Evolutionary conservation across 1,139 yeast species (phyloP).

Genomic region (Taiozyma onychis): DNA sequence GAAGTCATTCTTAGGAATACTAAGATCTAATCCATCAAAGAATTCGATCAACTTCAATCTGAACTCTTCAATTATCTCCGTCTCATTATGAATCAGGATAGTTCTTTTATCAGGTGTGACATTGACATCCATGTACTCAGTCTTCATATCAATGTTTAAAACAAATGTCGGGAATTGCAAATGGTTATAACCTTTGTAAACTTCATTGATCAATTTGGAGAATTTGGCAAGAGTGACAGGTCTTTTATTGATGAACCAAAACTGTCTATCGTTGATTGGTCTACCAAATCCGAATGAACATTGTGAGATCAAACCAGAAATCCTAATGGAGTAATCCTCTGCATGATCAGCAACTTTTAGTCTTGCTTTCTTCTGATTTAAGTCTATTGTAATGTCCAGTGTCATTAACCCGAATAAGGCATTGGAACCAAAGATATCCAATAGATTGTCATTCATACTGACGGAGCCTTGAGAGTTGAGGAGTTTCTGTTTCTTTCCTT

Average conservation of each 20-base stretch:
- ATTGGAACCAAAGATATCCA: conserved; percentile 65
- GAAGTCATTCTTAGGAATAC: conserved; percentile 16
- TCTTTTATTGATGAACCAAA: conserved; percentile 63
- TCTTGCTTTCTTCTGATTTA: conserved; percentile 17
- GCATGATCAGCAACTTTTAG: conserved; percentile 3
- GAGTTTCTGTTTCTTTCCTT: conserved; percentile 45
- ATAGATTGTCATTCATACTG: conserved; percentile 47
- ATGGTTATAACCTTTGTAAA: conserved; percentile 64
- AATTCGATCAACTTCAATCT: conserved; percentile 35
- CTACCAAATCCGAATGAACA: conserved; percentile 77
- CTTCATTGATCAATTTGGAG: conserved; percentile 60
- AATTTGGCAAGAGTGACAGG: conserved; percentile 62
- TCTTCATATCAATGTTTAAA: conserved; percentile 49
- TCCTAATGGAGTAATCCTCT: conserved; percentile 26
- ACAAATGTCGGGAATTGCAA: conserved; percentile 73
- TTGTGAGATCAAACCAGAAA: conserved; percentile 65
- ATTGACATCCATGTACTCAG: conserved; percentile 65
- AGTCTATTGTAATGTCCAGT: conserved; percentile 33
- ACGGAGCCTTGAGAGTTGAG: conserved; percentile 47
- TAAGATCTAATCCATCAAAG: conserved; percentile 42
- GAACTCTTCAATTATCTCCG: conserved; percentile 45
- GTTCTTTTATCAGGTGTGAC: conserved; percentile 88
- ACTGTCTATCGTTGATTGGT: conserved; percentile 67
- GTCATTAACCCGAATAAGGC: conserved; percentile 53
- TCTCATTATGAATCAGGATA: conserved; percentile 64